These are phyloP conservation scores for Actinomucor elegans DNA, from an alignment of 371 early-diverging fungal genomes.

Conservation along the genomic window DNA sequence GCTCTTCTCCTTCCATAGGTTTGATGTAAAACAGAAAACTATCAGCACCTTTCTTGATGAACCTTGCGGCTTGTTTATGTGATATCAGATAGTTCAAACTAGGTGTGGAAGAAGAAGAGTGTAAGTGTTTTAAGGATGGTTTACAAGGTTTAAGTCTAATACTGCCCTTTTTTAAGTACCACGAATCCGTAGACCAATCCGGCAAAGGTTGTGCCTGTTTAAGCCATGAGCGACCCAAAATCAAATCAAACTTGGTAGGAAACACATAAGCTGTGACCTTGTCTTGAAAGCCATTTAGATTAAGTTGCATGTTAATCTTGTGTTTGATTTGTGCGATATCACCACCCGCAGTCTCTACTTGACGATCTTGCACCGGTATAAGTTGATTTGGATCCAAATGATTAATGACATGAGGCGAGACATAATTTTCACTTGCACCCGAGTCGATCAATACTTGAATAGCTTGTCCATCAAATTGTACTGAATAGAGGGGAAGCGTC, in stretches of 20 bases:
- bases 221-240: not conserved
- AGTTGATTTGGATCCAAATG: too few species aligned
- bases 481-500: not conserved
- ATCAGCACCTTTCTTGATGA: slow-evolving; percentile 1
- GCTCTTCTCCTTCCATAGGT: too few species aligned
- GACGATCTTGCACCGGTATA: not conserved
- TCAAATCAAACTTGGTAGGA: slow-evolving; percentile 1
- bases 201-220: slow-evolving; percentile 1
- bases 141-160: too few species aligned
- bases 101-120: too few species aligned
- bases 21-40: not conserved
- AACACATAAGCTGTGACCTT: not conserved
- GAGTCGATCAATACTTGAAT: not conserved
- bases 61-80: slow-evolving; percentile 9
- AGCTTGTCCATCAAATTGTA: too few species aligned
- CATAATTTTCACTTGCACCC: not conserved
- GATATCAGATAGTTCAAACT: too few species aligned
- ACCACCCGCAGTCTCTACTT: slow-evolving; percentile 12
- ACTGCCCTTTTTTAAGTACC: not conserved
- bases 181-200: not conserved
- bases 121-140: too few species aligned
- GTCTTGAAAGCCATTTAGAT: slow-evolving; percentile 1
- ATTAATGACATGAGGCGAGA: too few species aligned
- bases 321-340: not conserved
- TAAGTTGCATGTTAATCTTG: not conserved